phyloP scores from a whole-genome alignment of 306 rosid genomes.

The Heteromeles arbutifolia region DNA sequence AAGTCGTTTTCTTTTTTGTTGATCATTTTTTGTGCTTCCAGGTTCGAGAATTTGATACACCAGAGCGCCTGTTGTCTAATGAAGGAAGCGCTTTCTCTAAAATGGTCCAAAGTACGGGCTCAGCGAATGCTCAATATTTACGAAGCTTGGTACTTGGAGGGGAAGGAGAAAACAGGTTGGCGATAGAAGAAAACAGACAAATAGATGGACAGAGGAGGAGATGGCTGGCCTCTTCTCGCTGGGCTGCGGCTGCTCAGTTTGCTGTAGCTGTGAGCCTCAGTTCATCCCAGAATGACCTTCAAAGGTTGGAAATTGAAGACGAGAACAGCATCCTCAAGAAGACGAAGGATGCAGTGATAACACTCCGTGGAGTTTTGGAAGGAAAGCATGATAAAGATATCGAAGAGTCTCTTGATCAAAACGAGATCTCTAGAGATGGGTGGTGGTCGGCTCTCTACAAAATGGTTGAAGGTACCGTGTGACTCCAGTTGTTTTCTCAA shows the following conservation, averaged over 20 bases:
- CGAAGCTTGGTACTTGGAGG: constrained; percentile 51
- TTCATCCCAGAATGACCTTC: constrained; percentile 73
- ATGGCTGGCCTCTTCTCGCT: constrained; percentile 49
- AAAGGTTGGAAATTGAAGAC: constrained; percentile 39
- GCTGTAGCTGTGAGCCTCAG: constrained; percentile 81
- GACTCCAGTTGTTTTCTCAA: not conserved
- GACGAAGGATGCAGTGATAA: constrained; percentile 63
- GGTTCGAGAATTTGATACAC: constrained; percentile 71
- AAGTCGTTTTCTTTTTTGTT: not conserved
- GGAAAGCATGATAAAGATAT: constrained; percentile 74
- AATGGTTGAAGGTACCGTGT: constrained; percentile 73
- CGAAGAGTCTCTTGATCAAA: constrained; percentile 42
- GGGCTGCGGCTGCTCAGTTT: constrained; percentile 84
- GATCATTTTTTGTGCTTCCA: constrained; percentile 16
- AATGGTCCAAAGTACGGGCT: constrained; percentile 91
- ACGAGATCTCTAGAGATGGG: constrained; percentile 51
- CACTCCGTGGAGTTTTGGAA: constrained; percentile 72
- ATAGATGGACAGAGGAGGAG: constrained; percentile 39
- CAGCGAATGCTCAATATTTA: constrained; percentile 73
- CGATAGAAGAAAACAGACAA: constrained; percentile 26
- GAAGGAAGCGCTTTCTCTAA: constrained; percentile 70
- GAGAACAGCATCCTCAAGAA: constrained; percentile 38
- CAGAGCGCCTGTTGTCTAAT: constrained; percentile 55
- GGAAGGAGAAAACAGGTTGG: constrained; percentile 32
- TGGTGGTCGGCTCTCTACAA: constrained; percentile 78